Evolutionary conservation across 2,329 filamentous ascomycete species (phyloP), one percentile per base, ranked within the genome.

Genomic region (Pseudocercospora vitis): DNA sequence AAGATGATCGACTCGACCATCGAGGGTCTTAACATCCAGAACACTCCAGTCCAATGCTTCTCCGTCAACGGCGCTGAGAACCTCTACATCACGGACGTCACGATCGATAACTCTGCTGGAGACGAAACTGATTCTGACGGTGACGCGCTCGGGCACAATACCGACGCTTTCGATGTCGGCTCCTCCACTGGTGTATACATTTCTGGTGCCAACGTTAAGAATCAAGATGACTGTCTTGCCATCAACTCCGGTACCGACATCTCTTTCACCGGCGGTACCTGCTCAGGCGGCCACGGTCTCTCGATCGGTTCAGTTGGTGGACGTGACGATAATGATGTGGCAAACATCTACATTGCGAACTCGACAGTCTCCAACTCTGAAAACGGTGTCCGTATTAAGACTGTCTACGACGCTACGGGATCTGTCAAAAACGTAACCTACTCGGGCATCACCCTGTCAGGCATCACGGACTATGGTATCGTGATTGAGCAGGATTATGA

Each of bases 401-500:
- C 77, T 11, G 75, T 78, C 23, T 74, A 68, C 39, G 73, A 70
- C 44, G 74, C 73, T 7, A 81, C 75, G 68, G 81, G 81, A 31
- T 71, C 71, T n/a, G 77, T 84, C 52, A 70, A 65, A 23, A 74
- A 73, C 50, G 71, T 84, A 26, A 81, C 76, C 1, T 84, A 81
- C 71, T 71, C 70, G 33, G 71, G 73, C 57, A 83, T 84, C 66
- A 74, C 71, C 1, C 70, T 83, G 1, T 73, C 70, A 33, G 67
- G 69, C 35, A 82, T 82, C 62, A 66, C 76, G 48, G 70, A 76
- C 18, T 81, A 83, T 64, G 81, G 78, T 39, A 77, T 84, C 53
- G 73, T 83, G 47, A 76, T 85, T 53, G 72, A 83, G 67, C 82
- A 85, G 70, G 79, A 83, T 65, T 83, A 82, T 61, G 69, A 76